Percentiles rank a stretch among this genome's conserved stretches.
Evolutionary conservation across 2,329 filamentous ascomycete species (phyloP).

Genomic region (Xylaria sp.): DNA sequence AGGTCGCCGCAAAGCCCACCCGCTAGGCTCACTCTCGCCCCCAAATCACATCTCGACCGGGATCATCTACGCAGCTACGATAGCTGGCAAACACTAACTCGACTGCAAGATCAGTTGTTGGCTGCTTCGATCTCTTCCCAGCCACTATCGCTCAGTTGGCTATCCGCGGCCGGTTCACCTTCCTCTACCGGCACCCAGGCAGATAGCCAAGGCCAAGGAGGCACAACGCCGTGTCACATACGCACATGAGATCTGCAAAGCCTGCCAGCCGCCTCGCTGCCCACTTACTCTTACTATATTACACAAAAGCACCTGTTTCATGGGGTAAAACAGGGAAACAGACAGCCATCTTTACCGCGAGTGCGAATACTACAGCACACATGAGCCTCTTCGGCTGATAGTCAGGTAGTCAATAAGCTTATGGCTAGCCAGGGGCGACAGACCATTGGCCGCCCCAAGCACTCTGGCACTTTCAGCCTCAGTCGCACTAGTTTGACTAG

Average conservation of each 20-base stretch:
- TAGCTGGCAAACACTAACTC: constrained; percentile 16
- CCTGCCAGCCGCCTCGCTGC: background rate
- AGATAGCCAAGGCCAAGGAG: background rate
- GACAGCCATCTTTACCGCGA: background rate
- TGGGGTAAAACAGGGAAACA: background rate
- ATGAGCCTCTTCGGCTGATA: background rate
- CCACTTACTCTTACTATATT: background rate
- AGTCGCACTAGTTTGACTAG: constrained; percentile 15
- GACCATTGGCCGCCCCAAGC: constrained; percentile 14
- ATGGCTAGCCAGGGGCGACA: background rate
- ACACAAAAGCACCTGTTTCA: background rate
- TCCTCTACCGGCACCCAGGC: background rate
- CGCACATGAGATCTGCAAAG: background rate
- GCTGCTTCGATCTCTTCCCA: constrained; percentile 13
- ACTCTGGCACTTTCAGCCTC: constrained; percentile 25
- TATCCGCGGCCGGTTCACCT: no score
- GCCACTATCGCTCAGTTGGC: background rate
- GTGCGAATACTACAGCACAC: background rate
- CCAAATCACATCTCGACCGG: constrained; percentile 15
- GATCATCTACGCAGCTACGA: constrained; percentile 16
- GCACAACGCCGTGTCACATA: background rate
- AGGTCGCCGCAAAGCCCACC: constrained; percentile 30
- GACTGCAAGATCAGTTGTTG: background rate
- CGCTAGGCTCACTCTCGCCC: constrained; percentile 15
- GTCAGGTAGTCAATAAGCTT: background rate